Base-by-base conservation (phyloP, 2,329 filamentous ascomycete genomes). In the Dothistroma septosporum region DNA sequence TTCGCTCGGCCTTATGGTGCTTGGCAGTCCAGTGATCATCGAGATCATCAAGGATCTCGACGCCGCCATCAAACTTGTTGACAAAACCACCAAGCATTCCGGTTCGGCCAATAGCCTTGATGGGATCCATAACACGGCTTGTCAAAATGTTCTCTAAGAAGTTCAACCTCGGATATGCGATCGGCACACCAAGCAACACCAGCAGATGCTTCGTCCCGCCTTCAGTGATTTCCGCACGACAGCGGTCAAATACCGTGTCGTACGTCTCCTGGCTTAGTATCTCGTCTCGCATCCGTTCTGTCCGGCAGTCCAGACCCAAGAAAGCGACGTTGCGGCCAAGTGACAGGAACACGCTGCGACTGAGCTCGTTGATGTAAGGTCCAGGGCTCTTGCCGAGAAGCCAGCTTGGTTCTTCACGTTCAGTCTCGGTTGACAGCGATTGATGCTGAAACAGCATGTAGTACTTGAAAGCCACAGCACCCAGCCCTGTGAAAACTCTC, bases 391-490 rank as follows among this genome's bases (percentile, higher is more conserved):
- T 79, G 6, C 94, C 94, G 4, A 97, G 77, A 19, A 95, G 78
- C 94, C 94, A 97, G 72, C 91, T 97, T 1, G 93, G 91, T 74
- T 99, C 95, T 2, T 89, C 85, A 37, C 83, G 80, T 66, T 95
- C 87, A 0, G 87, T 91, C 77, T 99, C 94, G 50, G 87, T 85
- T 0, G 85, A 78, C 3, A 96, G 81, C 66, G 89, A 96, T 75
- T 99, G 95, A 69, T 99, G 94, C 75, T 99, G 94, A 78, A 99
- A 99, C 9, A 99, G 83, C 87, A 99, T 88, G 71, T 99, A 99
- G 76, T 97, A 99, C 75, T 99, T 99, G 83, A 94, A 97, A 0
- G 93, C 93, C 54, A 97, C 86, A 41, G 89, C 89, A 2, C 94
- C 95, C 9, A 99, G 76, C 0, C 95, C 94, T 1, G 87, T 88